Evolutionary conservation across 2,329 filamentous ascomycete genomes (phyloP), one percentile per base, ranked within the genome.

Genomic region (Biscogniauxia marginata): DNA sequence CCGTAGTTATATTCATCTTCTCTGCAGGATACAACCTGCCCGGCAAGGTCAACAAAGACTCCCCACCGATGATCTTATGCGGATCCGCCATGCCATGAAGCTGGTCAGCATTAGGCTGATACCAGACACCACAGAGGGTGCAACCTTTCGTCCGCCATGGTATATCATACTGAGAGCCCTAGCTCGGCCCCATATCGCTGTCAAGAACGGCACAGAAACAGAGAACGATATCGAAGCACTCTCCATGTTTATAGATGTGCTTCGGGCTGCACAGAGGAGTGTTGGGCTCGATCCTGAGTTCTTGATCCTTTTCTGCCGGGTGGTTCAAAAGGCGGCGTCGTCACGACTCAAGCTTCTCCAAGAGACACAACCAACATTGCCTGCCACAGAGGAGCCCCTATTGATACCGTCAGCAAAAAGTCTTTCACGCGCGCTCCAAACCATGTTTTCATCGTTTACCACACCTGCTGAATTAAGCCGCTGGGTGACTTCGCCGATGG

Each of bases 1-100:
- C 55, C 71, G 72, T 6, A 79, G 82, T 3, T 85, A 82, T 63
- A 74, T 87, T 20, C 54, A 65, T 19, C 68, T 82, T n/a, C 70
- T 83, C n/a, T 79, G 78, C 59, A 70, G 74, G 22, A 72, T 76
- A 46, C 71, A 76, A 45, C 70, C 73, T 18, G 25, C 63, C 53
- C 60, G 62, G 39, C 55, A 57, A 49, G 52, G 49, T 22, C n/a
- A 46, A 45, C 57, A 68, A 30, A 51, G 61, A 46, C 22, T 71
- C 54, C n/a, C 48, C 6, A 5, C 52, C 11, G 30, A 66, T 30
- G 62, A 67, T 25, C 61, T 70, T 11, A 44, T 49, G 3, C 61
- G 46, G 11, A 66, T 74, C 46, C 70, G 65, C 18, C 70, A 73
- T 45, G 75, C 75, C 7, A 72, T 77, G 44, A 57, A 57, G 5